These are phyloP conservation scores for Podosphaera aphanis DNA, from an alignment of 2,329 filamentous ascomycete species.

Conservation along the genomic window DNA sequence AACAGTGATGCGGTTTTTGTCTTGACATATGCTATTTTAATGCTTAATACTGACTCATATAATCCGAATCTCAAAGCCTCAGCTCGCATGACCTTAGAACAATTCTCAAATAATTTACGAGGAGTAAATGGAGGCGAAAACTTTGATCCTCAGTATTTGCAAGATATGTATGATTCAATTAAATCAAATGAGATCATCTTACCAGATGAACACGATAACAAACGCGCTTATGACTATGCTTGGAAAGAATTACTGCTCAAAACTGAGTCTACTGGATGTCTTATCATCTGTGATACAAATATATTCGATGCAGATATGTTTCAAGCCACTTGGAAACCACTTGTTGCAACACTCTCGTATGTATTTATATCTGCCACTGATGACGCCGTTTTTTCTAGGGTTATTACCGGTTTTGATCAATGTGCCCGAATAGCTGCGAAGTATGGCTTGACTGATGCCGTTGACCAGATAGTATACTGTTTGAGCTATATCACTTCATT, in stretches of 20 bases:
- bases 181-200: conserved; percentile 85
- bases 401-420: conserved; percentile 88
- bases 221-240: conserved; percentile 87
- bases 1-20: conserved; percentile 78
- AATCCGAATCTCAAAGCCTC: conserved; percentile 65
- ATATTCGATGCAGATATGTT: conserved; percentile 97
- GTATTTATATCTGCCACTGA: conserved; percentile 98
- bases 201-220: conserved; percentile 90
- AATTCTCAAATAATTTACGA: conserved; percentile 73
- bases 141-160: conserved; percentile 62
- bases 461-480: conserved; percentile 83
- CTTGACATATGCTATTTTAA: conserved; percentile 85
- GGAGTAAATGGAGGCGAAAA: conserved; percentile 72
- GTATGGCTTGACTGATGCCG: conserved; percentile 59
- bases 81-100: conserved; percentile 62
- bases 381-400: conserved; percentile 78
- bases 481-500: conserved; percentile 78
- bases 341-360: conserved; percentile 84
- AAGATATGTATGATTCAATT: conserved; percentile 77
- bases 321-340: conserved; percentile 79
- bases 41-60: conserved; percentile 92
- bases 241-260: conserved; percentile 90
- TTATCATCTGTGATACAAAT: conserved; percentile 70
- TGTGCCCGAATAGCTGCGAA: conserved; percentile 79
- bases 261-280: conserved; percentile 47